Evolutionary conservation across 495 filamentous ascomycete species (phyloP).

Genomic region (Talaromyces trachyspermus): DNA sequence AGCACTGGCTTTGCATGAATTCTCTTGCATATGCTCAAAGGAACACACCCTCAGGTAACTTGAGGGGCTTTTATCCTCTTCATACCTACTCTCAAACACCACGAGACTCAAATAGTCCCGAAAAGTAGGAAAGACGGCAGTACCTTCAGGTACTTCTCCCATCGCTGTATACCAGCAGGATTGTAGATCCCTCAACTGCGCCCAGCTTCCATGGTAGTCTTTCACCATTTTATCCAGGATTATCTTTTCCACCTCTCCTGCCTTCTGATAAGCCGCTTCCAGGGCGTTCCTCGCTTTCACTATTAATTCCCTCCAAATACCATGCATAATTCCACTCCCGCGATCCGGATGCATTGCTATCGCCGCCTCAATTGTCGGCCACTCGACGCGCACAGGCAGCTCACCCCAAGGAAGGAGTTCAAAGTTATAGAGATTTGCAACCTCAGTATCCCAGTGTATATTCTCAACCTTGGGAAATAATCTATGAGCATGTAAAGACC

Average conservation of each 20-base stretch:
- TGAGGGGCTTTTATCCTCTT: constrained; percentile 6
- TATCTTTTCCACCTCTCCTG: constrained; percentile 1
- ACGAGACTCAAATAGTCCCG: constrained; percentile 2
- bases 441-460: neutral
- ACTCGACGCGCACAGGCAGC: neutral
- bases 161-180: constrained; percentile 2
- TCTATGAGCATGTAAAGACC: neutral
- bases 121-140: constrained; percentile 1
- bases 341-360: neutral
- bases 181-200: neutral
- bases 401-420: neutral
- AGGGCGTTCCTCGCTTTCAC: neutral
- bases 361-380: neutral
- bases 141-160: neutral
- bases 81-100: constrained; percentile 4
- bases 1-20: too few species aligned
- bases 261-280: neutral
- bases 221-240: neutral
- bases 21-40: too few species aligned
- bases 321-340: constrained; percentile 2
- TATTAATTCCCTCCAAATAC: neutral
- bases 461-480: neutral
- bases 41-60: neutral
- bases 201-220: constrained; percentile 5
- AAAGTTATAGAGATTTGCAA: neutral